phyloP scores from a whole-genome alignment of 352 stramenopile genomes.

The Paralagenidium karlingii region DNA sequence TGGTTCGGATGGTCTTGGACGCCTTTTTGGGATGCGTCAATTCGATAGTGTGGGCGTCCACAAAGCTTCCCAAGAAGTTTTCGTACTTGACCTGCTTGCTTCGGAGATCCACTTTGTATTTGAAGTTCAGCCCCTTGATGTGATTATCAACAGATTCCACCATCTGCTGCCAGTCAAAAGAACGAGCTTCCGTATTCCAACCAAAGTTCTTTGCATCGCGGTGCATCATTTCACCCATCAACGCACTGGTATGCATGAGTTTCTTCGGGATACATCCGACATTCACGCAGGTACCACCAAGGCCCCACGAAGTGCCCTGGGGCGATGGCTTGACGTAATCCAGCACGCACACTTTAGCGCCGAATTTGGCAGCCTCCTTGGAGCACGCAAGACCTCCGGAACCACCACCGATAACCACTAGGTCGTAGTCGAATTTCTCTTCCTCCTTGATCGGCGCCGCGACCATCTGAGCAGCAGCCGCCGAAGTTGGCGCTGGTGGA shows the following conservation, averaged over 20 bases:
- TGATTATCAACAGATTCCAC: slow-evolving; percentile 93
- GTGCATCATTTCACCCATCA: slow-evolving; percentile 83
- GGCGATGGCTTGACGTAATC: slow-evolving; percentile 92
- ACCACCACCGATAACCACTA: slow-evolving; percentile 73
- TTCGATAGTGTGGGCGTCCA: slow-evolving; percentile 90
- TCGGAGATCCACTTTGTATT: slow-evolving; percentile 93
- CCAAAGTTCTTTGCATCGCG: slow-evolving; percentile 83
- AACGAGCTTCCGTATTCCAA: slow-evolving; percentile 40
- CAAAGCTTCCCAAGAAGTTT: slow-evolving; percentile 89
- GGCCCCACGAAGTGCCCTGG: slow-evolving; percentile 80
- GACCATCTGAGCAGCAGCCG: neutral
- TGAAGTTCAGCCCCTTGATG: slow-evolving; percentile 98
- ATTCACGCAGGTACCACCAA: slow-evolving; percentile 98
- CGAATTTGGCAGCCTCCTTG: slow-evolving; percentile 89
- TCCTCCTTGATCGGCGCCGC: no score
- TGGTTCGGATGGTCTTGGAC: slow-evolving; percentile 84
- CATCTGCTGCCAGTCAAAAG: slow-evolving; percentile 87
- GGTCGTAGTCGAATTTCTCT: slow-evolving; percentile 79
- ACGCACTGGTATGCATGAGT: slow-evolving; percentile 94
- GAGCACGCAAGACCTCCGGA: slow-evolving; percentile 88
- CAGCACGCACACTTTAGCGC: slow-evolving; percentile 91
- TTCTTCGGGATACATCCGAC: slow-evolving; percentile 99
- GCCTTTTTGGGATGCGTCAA: slow-evolving; percentile 80
- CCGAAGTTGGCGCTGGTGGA: no score
- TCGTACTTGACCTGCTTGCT: slow-evolving; percentile 93